A percentile compares a stretch with the other conserved stretches of the same genome.
These are phyloP conservation scores for Plasmopara halstedii DNA, from an alignment of 352 stramenopile species.

Conservation along the genomic window DNA sequence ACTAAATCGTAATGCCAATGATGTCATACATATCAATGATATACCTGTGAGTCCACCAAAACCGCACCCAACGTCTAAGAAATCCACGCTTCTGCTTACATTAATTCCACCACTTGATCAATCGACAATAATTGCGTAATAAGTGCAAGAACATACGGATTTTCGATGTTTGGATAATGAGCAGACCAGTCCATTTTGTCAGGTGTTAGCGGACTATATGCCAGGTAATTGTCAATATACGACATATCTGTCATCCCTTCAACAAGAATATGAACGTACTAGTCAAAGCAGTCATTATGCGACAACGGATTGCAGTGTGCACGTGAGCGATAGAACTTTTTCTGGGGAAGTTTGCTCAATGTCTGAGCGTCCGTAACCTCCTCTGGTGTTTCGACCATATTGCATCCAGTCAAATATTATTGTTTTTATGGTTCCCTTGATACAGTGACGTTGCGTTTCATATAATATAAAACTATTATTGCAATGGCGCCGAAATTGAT, in stretches of 20 bases:
- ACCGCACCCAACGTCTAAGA: slow-evolving; percentile 96
- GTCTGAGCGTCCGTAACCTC: slow-evolving; percentile 17
- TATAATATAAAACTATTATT: too few species aligned
- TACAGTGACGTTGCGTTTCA: too few species aligned
- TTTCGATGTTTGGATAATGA: slow-evolving; percentile 87
- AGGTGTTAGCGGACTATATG: slow-evolving; percentile 70
- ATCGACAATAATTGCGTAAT: background rate
- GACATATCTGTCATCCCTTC: too few species aligned
- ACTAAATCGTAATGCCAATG: background rate
- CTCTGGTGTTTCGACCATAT: slow-evolving; percentile 19
- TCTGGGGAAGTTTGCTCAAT: slow-evolving; percentile 73
- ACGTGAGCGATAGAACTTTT: slow-evolving; percentile 95
- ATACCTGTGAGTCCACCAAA: slow-evolving; percentile 94
- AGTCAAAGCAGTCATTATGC: slow-evolving; percentile 95
- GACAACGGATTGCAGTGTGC: slow-evolving; percentile 96
- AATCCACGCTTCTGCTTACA: slow-evolving; percentile 70
- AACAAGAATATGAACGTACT: slow-evolving; percentile 76
- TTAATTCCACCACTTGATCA: slow-evolving; percentile 3
- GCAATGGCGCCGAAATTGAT: slow-evolving; percentile 1
- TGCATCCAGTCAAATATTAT: slow-evolving; percentile 12
- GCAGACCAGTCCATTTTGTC: slow-evolving; percentile 89
- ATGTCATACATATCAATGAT: background rate
- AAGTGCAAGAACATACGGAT: slow-evolving; percentile 35
- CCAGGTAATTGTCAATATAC: too few species aligned
- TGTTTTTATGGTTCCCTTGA: background rate